A percentile compares a stretch with the other conserved stretches of the same genome.
Conservation (phyloP, 1,139 yeast genomes). For the Spathaspora jeffriesii region DNA sequence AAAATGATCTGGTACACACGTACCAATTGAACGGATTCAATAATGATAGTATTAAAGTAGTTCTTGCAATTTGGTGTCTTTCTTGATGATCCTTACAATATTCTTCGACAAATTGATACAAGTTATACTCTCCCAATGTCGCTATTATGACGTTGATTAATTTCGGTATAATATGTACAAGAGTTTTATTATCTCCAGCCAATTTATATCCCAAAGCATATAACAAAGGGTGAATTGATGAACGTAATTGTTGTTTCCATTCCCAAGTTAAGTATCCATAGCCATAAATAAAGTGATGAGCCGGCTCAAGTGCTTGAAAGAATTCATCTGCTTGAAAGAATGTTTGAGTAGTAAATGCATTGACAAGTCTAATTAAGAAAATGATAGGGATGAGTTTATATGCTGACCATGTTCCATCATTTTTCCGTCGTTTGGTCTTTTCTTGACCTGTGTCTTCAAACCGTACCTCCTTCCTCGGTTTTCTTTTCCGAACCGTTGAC, state of each 20-base stretch:
- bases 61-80: constrained; percentile 31
- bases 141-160: constrained; percentile 70
- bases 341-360: constrained; percentile 65
- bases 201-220: constrained; percentile 49
- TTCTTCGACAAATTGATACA: constrained; percentile 48
- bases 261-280: constrained; percentile 95
- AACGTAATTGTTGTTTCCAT: constrained; percentile 76
- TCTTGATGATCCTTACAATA: constrained; percentile 29
- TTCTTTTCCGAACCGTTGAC: constrained; percentile 4
- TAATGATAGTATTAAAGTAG: constrained; percentile 54
- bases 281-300: constrained; percentile 72
- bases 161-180: constrained; percentile 52
- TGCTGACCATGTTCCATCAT: neutral
- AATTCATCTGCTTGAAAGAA: constrained; percentile 97
- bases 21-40: constrained; percentile 85
- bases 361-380: constrained; percentile 35
- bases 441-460: neutral
- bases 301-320: constrained; percentile 93
- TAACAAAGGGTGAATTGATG: constrained; percentile 77
- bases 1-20: constrained; percentile 78
- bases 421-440: neutral
- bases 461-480: constrained; percentile 1
- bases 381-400: constrained; percentile 9
- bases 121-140: constrained; percentile 66
- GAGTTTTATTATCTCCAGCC: constrained; percentile 12